A percentile compares a stretch with the other conserved stretches of the same genome.
Evolutionary conservation across 805 yeast species (phyloP).

Genomic region (Candida lessepsii): DNA sequence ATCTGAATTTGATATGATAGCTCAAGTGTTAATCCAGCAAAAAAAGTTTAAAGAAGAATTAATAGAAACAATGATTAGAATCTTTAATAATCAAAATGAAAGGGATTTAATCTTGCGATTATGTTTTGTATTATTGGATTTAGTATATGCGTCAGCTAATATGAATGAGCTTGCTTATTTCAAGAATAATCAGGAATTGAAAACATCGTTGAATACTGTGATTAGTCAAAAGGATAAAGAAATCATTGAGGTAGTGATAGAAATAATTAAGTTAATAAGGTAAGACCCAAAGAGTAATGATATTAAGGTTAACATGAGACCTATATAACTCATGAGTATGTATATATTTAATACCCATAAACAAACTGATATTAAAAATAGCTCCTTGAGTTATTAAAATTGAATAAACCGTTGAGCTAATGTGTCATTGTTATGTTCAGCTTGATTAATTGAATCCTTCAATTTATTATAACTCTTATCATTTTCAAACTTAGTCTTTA

Average conservation of each 20-base stretch:
- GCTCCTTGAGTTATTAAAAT: slow-evolving; percentile 19
- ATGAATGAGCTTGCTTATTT: slow-evolving; percentile 3
- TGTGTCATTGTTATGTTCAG: slow-evolving; percentile 31
- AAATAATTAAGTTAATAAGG: slow-evolving; percentile 13
- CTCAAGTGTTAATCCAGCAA: slow-evolving; percentile 21
- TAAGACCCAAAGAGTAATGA: no score
- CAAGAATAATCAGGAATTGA: slow-evolving; percentile 5
- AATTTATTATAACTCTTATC: slow-evolving; percentile 36
- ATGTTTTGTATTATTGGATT: slow-evolving; percentile 17
- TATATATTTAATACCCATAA: no score
- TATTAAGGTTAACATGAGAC: no score
- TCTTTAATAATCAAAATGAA: slow-evolving; percentile 25
- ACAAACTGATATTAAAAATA: no score
- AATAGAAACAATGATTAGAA: slow-evolving; percentile 18
- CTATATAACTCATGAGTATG: no score
- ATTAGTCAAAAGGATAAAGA: slow-evolving; percentile 8
- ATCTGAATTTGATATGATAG: slow-evolving; percentile 37
- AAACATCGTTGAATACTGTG: slow-evolving; percentile 4
- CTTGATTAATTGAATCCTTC: slow-evolving; percentile 26
- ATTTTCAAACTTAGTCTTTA: slow-evolving; percentile 51
- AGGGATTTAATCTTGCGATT: slow-evolving; percentile 30
- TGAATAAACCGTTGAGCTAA: slow-evolving; percentile 41
- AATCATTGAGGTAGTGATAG: slow-evolving; percentile 13
- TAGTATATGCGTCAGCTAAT: slow-evolving; percentile 15
- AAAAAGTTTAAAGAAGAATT: slow-evolving; percentile 18